These are phyloP conservation scores for Mucor saturninus DNA, from an alignment of 371 early-diverging fungal genomes.

Conservation along the genomic window DNA sequence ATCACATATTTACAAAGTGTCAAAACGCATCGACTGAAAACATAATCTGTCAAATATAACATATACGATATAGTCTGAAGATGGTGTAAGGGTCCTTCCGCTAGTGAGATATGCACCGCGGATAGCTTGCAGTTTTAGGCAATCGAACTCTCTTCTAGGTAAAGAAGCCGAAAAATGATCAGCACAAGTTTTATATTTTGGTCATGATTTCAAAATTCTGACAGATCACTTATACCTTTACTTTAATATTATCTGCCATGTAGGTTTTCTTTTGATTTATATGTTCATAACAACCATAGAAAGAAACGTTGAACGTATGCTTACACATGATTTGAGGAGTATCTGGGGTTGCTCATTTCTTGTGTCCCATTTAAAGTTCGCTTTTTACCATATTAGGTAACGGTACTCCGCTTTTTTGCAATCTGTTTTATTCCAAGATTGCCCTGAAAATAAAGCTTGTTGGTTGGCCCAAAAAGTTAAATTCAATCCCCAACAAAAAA, in stretches of 20 bases:
- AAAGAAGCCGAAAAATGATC: constrained; percentile 11
- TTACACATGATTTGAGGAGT: background rate
- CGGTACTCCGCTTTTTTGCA: constrained; percentile 3
- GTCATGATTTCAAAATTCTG: background rate
- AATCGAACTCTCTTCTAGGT: constrained; percentile 16
- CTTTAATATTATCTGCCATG: too few species aligned
- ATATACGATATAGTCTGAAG: constrained; percentile 13
- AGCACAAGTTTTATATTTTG: background rate
- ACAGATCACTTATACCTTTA: too few species aligned
- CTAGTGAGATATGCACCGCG: constrained; percentile 23
- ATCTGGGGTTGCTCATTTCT: constrained; percentile 19
- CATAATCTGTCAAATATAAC: constrained; percentile 12
- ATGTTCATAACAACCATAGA: too few species aligned
- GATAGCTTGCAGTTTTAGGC: constrained; percentile 32
- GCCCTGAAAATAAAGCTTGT: background rate
- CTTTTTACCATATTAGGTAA: constrained; percentile 5
- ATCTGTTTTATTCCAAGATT: background rate
- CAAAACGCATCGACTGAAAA: constrained; percentile 5
- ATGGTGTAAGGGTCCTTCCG: constrained; percentile 28
- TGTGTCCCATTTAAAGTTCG: constrained; percentile 13
- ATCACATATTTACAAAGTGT: background rate
- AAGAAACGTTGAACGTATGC: too few species aligned
- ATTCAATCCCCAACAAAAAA: constrained; percentile 13
- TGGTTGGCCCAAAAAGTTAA: constrained; percentile 7
- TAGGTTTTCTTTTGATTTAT: too few species aligned